Evolutionary conservation across 768 basidiomycete genomes (phyloP), one percentile per base, ranked within the genome.

Genomic region (Agaricus sinodeliciosus): DNA sequence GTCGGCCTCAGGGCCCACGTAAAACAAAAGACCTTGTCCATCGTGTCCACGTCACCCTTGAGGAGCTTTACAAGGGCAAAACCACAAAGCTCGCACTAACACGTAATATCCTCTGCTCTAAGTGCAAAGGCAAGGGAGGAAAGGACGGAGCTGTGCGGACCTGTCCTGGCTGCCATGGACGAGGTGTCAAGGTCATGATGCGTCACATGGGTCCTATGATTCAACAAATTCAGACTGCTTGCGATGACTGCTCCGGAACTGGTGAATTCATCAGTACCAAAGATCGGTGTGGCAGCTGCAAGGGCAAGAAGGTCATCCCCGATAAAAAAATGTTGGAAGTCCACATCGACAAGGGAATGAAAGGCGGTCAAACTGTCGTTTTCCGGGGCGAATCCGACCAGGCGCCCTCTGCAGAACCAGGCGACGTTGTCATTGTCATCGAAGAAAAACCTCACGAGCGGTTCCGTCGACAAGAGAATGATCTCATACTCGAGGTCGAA

Each of bases 161-260:
- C 25, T 99, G 96, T 71, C 58, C 67, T 40, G 63, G 73, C 12
- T 99, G 96, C 73, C 78, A 73, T 62, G 96, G 96, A 52, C 90
- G 92, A 58, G 96, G 96, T 62, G 72, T 94, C 74, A 90, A 85
- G 67, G 70, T 97, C 64, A 91, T 87, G 48, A 73, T 98, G 56
- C 89, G 96, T 56, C 96, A 98, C 69, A 90, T 99, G 83, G 96
- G 96, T 25, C 96, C 96, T 4, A 99, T 99, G 96, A 91, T 99
- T 61, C 96, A 99, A 70, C 95, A 99, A 72, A 90, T 98, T 60
- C 96, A 98, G 67, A 90, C 92, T 49, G 78, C 84, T 42, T 99
- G 96, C 74, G 84, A 87, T 65, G 96, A 97, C 13, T 99, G 96
- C 68, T 80, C 77, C 47, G 96, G 91, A 13, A 80, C 84, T n/a